These are phyloP conservation scores for Pseudophaeomoniella oleicola DNA, from an alignment of 2,329 filamentous ascomycete genomes.

Conservation along the genomic window DNA sequence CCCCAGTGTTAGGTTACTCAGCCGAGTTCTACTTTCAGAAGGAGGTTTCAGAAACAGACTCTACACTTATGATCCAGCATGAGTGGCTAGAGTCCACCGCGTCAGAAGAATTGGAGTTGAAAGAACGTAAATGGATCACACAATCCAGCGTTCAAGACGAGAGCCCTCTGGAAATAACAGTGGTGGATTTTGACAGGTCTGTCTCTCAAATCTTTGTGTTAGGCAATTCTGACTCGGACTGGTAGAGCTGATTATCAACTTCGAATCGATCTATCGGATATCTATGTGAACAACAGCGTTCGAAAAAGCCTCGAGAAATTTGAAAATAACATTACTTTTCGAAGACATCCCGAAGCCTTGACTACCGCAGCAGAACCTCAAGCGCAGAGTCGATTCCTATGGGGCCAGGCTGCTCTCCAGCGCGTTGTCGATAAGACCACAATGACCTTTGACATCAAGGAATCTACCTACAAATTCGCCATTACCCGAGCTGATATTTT, in stretches of 20 bases:
- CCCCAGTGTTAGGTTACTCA: not conserved
- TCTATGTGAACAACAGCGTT: slow-evolving; percentile 6
- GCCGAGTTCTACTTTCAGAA: not conserved
- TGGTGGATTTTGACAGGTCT: slow-evolving; percentile 20
- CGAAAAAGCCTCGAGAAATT: slow-evolving; percentile 8
- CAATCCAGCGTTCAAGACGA: slow-evolving; percentile 12
- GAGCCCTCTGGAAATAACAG: slow-evolving; percentile 26
- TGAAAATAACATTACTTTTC: slow-evolving; percentile 8
- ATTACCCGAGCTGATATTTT: slow-evolving; percentile 24
- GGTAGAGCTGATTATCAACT: slow-evolving; percentile 11
- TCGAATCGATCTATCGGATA: slow-evolving; percentile 8
- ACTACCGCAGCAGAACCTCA: not conserved
- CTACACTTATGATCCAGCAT: not conserved
- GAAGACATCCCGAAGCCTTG: not conserved
- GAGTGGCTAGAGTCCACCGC: not conserved
- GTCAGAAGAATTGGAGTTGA: not conserved
- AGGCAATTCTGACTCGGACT: too few relatives aligned
- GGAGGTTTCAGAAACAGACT: not conserved
- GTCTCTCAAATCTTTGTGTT: too few relatives aligned
- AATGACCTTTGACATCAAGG: slow-evolving; percentile 22
- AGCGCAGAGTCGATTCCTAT: slow-evolving; percentile 4
- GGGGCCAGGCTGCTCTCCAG: slow-evolving; percentile 4
- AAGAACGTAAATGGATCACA: not conserved
- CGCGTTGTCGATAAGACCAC: slow-evolving; percentile 22
- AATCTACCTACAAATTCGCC: slow-evolving; percentile 26